These are phyloP conservation scores for Dichotomopilus funicola DNA, from an alignment of 2,329 filamentous ascomycete genomes.

Conservation along the genomic window DNA sequence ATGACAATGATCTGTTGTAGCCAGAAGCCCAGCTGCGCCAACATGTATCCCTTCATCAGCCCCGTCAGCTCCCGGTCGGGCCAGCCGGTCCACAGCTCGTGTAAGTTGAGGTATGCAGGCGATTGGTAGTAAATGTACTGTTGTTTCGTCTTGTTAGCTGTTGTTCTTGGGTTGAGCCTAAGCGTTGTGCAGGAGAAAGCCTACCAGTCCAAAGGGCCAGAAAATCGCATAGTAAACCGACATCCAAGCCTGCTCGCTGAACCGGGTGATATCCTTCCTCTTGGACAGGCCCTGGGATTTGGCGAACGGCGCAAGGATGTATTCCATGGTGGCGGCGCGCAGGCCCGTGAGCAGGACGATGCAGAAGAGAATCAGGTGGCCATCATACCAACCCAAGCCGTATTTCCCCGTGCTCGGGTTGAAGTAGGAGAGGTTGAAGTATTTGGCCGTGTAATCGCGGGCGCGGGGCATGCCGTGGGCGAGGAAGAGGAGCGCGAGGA, in stretches of 20 bases:
- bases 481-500: conserved; percentile 74
- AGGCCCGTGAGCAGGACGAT: conserved; percentile 82
- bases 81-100: conserved; percentile 78
- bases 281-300: conserved; percentile 65
- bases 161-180: too few species aligned
- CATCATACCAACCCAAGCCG: conserved; percentile 70
- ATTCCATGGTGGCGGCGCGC: conserved; percentile 79
- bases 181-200: conserved; percentile 25
- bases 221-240: conserved; percentile 75
- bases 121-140: conserved; percentile 78
- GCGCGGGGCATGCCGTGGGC: conserved; percentile 78
- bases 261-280: conserved; percentile 70
- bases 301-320: conserved; percentile 73
- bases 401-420: conserved; percentile 64
- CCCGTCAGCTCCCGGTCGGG: conserved; percentile 69
- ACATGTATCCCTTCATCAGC: conserved; percentile 79
- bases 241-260: conserved; percentile 93
- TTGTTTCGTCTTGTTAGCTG: conserved; percentile 16
- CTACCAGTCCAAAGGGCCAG: conserved; percentile 78
- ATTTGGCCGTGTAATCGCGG: conserved; percentile 72
- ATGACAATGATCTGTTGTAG: conserved; percentile 90
- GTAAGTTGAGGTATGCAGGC: conserved; percentile 69
- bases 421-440: conserved; percentile 81
- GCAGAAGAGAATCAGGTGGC: conserved; percentile 69
- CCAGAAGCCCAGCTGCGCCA: conserved; percentile 89